A percentile compares a stretch with the other conserved stretches of the same genome.
phyloP scores from a whole-genome alignment of 1,139 yeast genomes.

The Wickerhamiella pararugosa region DNA sequence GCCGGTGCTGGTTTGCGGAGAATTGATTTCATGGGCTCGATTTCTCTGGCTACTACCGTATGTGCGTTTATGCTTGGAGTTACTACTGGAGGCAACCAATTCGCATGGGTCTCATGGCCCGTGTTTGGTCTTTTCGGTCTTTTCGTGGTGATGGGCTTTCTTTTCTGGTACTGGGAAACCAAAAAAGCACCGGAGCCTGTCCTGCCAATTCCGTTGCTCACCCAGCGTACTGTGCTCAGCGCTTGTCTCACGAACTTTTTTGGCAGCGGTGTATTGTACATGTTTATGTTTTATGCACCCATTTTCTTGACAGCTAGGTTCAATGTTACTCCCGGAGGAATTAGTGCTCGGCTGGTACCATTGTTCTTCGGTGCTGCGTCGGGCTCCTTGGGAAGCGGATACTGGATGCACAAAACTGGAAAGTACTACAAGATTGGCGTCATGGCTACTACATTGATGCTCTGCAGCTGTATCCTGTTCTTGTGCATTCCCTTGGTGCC shows the following conservation, averaged over 20 bases:
- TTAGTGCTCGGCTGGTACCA: constrained; percentile 48
- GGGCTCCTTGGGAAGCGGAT: constrained; percentile 58
- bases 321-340: constrained; percentile 40
- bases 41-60: constrained; percentile 41
- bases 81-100: constrained; percentile 51
- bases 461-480: constrained; percentile 31
- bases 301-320: constrained; percentile 44
- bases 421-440: constrained; percentile 41
- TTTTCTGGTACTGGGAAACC: constrained; percentile 38
- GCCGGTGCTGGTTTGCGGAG: constrained; percentile 22
- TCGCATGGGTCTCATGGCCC: constrained; percentile 25
- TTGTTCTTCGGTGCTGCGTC: constrained; percentile 54
- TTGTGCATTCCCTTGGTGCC: constrained; percentile 14
- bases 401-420: constrained; percentile 56
- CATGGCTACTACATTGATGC: constrained; percentile 32
- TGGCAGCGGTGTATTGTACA: constrained; percentile 39
- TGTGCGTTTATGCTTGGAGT: constrained; percentile 44
- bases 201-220: constrained; percentile 42
- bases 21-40: constrained; percentile 62
- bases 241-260: constrained; percentile 58
- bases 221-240: constrained; percentile 43
- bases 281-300: constrained; percentile 48
- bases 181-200: constrained; percentile 51
- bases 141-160: constrained; percentile 27
- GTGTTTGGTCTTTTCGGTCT: constrained; percentile 24